These are phyloP conservation scores for Trapa incisa DNA, from an alignment of 345 rosid genomes.

Conservation along the genomic window DNA sequence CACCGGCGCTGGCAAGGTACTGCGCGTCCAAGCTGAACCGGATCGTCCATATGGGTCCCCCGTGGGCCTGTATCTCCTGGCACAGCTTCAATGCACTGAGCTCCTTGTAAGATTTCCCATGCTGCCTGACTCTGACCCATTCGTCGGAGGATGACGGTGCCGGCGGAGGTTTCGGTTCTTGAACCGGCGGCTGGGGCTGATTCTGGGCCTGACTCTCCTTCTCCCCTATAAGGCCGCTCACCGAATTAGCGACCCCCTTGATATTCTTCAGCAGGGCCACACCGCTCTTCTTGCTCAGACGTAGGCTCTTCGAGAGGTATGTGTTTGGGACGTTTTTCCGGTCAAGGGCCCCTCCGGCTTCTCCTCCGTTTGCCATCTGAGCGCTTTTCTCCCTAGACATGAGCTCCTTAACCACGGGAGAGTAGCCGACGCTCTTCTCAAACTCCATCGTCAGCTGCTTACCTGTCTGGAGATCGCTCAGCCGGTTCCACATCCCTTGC, in stretches of 20 bases:
- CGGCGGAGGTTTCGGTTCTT: neutral
- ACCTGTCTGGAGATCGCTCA: conserved; percentile 91
- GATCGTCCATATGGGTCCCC: conserved; percentile 92
- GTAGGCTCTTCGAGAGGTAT: conserved; percentile 59
- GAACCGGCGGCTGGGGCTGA: too few relatives aligned
- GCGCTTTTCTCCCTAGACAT: conserved; percentile 48
- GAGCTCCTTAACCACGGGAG: conserved; percentile 75
- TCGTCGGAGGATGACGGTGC: conserved; percentile 21
- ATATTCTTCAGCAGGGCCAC: conserved; percentile 74
- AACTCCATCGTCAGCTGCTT: conserved; percentile 83
- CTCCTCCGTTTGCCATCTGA: conserved; percentile 19
- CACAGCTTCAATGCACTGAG: conserved; percentile 74
- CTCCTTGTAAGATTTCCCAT: conserved; percentile 68
- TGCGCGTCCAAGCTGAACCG: conserved; percentile 46
- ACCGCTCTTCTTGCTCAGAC: conserved; percentile 67
- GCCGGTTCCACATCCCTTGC: conserved; percentile 75
- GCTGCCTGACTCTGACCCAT: conserved; percentile 78
- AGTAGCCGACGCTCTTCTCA: conserved; percentile 68
- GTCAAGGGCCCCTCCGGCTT: conserved; percentile 4
- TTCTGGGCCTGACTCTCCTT: conserved; percentile 34
- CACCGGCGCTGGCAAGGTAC: conserved; percentile 79
- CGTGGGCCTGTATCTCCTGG: conserved; percentile 89
- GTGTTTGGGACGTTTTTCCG: conserved; percentile 32
- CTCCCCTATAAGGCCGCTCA: conserved; percentile 32
- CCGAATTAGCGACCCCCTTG: conserved; percentile 67